phyloP scores from a whole-genome alignment of 140 eudicot species.

The Flaveria floridana region DNA sequence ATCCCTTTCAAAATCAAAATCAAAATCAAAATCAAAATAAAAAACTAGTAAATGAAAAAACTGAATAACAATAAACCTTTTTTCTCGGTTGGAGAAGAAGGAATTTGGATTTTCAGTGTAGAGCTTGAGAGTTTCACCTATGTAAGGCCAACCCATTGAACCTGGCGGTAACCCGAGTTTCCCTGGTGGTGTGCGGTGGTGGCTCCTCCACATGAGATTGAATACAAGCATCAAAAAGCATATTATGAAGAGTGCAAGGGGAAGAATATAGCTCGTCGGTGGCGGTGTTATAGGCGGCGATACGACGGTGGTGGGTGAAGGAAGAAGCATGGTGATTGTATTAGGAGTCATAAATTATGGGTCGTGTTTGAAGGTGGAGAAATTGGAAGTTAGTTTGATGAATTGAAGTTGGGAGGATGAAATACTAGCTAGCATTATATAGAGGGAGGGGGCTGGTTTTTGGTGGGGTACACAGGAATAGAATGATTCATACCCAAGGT shows the following conservation, averaged over 20 bases:
- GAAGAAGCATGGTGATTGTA: slow-evolving; percentile 31
- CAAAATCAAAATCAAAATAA: not conserved
- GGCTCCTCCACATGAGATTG: slow-evolving; percentile 23
- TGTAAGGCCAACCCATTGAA: slow-evolving; percentile 94
- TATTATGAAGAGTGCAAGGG: slow-evolving; percentile 3
- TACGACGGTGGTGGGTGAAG: slow-evolving; percentile 12
- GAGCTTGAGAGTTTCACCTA: slow-evolving; percentile 93
- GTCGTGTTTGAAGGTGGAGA: slow-evolving; percentile 21
- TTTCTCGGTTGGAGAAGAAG: slow-evolving; percentile 69
- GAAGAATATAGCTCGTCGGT: slow-evolving; percentile 15
- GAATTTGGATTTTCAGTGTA: slow-evolving; percentile 78
- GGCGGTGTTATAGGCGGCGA: slow-evolving; percentile 5
- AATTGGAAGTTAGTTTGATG: slow-evolving; percentile 30
- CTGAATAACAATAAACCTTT: slow-evolving; percentile 44
- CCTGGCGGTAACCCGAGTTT: slow-evolving; percentile 72
- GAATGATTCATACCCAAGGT: slow-evolving; percentile 10
- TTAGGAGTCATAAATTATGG: not conserved
- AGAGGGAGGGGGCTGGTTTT: slow-evolving; percentile 6
- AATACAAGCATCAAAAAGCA: slow-evolving; percentile 23
- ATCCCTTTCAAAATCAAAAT: too few species aligned
- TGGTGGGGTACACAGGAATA: not conserved
- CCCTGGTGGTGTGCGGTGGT: slow-evolving; percentile 18
- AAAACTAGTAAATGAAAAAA: not conserved
- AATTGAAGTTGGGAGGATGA: slow-evolving; percentile 24
- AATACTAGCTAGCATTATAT: slow-evolving; percentile 26